Evolutionary conservation across 345 rosid species (phyloP).

Genomic region (Hirschfeldia incana): DNA sequence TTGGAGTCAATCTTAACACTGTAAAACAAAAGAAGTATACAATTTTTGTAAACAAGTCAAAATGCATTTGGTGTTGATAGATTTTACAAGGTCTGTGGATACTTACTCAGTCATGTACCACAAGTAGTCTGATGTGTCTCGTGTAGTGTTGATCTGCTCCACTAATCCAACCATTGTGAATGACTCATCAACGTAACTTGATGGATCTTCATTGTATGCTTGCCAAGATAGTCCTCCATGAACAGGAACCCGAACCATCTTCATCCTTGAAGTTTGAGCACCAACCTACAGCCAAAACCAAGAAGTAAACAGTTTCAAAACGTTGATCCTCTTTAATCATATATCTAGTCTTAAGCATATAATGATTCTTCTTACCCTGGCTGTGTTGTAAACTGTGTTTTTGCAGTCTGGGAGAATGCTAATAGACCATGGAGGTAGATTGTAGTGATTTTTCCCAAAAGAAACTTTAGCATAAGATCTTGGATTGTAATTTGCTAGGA

Average conservation of each 20-base stretch:
- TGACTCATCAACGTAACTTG: slow-evolving; percentile 61
- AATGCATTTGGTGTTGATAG: neutral
- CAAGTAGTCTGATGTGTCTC: slow-evolving; percentile 86
- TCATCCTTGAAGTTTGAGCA: slow-evolving; percentile 82
- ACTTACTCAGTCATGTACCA: slow-evolving; percentile 99
- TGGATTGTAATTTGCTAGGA: slow-evolving; percentile 80
- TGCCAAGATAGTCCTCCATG: slow-evolving; percentile 94
- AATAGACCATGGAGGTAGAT: slow-evolving; percentile 98
- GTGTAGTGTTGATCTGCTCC: slow-evolving; percentile 94
- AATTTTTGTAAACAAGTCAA: neutral
- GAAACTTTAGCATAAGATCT: slow-evolving; percentile 69
- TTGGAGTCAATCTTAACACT: slow-evolving; percentile 49
- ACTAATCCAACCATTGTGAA: slow-evolving; percentile 84
- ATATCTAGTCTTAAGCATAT: neutral
- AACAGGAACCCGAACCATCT: slow-evolving; percentile 75
- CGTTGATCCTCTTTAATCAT: neutral
- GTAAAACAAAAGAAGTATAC: slow-evolving; percentile 1
- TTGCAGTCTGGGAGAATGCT: slow-evolving; percentile 99
- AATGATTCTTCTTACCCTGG: slow-evolving; percentile 60
- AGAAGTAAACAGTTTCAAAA: slow-evolving; percentile 8
- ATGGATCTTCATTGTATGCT: slow-evolving; percentile 75
- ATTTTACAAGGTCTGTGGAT: slow-evolving; percentile 35
- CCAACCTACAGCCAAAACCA: slow-evolving; percentile 60
- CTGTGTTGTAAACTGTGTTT: slow-evolving; percentile 97
- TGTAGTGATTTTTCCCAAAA: slow-evolving; percentile 74